These are phyloP conservation scores for Zygosaccharomyces sapae DNA, from an alignment of 1,139 yeast species.

Conservation along the genomic window DNA sequence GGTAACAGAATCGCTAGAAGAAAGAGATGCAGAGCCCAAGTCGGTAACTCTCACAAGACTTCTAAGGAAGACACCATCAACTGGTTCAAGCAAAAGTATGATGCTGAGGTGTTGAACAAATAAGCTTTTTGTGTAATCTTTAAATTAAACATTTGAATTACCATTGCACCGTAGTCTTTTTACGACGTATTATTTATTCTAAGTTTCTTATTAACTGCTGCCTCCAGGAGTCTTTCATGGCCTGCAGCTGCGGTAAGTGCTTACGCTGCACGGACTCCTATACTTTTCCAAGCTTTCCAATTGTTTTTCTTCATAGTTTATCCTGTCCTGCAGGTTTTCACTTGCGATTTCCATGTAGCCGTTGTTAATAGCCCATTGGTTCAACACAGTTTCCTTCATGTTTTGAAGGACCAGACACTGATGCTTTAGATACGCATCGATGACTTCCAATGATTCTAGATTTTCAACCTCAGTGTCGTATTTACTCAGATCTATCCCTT, in stretches of 20 bases:
- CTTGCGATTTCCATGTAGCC: conserved; percentile 18
- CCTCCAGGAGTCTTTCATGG: conserved; percentile 18
- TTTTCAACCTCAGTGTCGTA: conserved; percentile 11
- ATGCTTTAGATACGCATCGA: conserved; percentile 27
- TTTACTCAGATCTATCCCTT: conserved; percentile 14
- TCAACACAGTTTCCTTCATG: conserved; percentile 25
- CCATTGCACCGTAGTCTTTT: neutral
- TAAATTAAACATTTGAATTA: conserved; percentile 11
- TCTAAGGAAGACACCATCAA: conserved; percentile 89
- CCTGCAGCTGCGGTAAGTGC: conserved; percentile 12
- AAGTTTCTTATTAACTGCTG: conserved; percentile 10
- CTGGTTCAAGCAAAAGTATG: conserved; percentile 99
- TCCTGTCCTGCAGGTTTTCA: conserved; percentile 11
- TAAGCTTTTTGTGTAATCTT: conserved; percentile 39
- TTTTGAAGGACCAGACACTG: conserved; percentile 22
- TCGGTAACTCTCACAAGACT: conserved; percentile 93
- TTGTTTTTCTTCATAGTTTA: conserved; percentile 17
- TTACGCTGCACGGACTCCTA: conserved; percentile 16
- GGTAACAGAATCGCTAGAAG: conserved; percentile 99
- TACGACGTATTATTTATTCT: neutral
- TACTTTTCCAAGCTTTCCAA: conserved; percentile 19
- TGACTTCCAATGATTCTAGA: conserved; percentile 16
- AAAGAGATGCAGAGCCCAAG: conserved; percentile 86
- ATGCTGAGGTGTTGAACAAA: conserved; percentile 92
- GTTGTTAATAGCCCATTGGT: conserved; percentile 31